Evolutionary conservation across 2,329 filamentous ascomycete genomes (phyloP), one percentile per base, ranked within the genome.

Genomic region (Ascomycota sp.): DNA sequence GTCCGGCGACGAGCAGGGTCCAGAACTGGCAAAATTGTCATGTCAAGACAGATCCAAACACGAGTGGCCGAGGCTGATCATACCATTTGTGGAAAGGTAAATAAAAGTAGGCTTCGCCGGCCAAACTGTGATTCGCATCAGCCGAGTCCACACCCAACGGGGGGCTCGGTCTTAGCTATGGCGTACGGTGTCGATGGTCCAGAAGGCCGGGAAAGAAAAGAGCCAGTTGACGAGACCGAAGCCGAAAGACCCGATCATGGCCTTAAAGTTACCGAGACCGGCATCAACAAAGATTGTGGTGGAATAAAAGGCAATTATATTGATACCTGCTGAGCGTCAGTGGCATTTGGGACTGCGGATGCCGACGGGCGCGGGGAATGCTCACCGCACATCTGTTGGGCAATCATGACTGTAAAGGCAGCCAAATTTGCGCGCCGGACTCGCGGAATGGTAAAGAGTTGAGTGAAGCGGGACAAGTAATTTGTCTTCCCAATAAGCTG

Each of bases 371-470:
- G 23, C 20, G 20, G 8, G 7, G 8, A 11, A 17, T 11, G 19
- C 30, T 15, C 8, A 31, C 30, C 63, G 40, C 70, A 75, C 62
- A 77, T 71, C 50, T 77, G 72, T 49, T 78, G 73, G 3, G 70
- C 70, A 46, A 77, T 69, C 80, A 91, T 91, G 43, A 89, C 78
- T 3, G 71, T 72, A 40, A 74, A 77, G 1, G 79, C 77, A 8
- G 80, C 81, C 28, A 77, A 60, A 11, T 71, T 83, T 9, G 81
- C 81, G 25, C 74, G 63, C 28, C 74, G 65, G 9, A 78, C 57
- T 33, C 75, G 64, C 1, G 75, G 71, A 30, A 80, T 61, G 19
- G 70, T 75, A 45, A 80, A 75, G 13, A 75, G 56, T 46, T 80
- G 65, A 20, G 55, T 44, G 33, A 69, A 63, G 12, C 68, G 63